phyloP scores from a whole-genome alignment of 305 asterid genomes.

The Caryopteris hybrid region DNA sequence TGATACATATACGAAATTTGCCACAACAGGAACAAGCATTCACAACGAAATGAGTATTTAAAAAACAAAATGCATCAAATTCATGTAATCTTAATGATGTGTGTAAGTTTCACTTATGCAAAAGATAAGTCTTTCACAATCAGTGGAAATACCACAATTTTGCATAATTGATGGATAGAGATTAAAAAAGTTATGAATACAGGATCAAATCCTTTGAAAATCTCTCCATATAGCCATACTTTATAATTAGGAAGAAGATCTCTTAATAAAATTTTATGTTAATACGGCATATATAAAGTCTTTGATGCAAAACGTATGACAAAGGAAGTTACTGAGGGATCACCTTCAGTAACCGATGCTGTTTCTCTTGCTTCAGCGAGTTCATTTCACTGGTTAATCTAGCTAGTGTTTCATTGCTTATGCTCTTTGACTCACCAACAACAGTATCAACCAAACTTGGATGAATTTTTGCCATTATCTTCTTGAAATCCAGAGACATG shows the following conservation, averaged over 20 bases:
- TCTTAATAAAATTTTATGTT: neutral
- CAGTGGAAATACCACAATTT: neutral
- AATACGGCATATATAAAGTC: neutral
- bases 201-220: neutral
- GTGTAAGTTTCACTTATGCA: neutral
- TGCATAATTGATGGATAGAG: neutral
- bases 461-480: slow-evolving; percentile 59
- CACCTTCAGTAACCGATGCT: slow-evolving; percentile 53
- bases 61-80: neutral
- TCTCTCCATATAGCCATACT: neutral
- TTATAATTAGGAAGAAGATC: neutral
- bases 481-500: slow-evolving; percentile 64
- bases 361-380: slow-evolving; percentile 63
- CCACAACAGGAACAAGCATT: neutral
- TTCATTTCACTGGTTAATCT: slow-evolving; percentile 53
- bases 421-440: slow-evolving; percentile 52
- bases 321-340: neutral
- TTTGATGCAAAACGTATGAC: neutral
- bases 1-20: neutral
- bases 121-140: neutral
- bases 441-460: slow-evolving; percentile 42
- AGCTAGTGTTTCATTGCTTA: slow-evolving; percentile 70
- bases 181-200: neutral
- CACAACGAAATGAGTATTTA: neutral
- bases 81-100: neutral